phyloP scores from a whole-genome alignment of 2,329 filamentous ascomycete genomes.

The Colletotrichum sp. region DNA sequence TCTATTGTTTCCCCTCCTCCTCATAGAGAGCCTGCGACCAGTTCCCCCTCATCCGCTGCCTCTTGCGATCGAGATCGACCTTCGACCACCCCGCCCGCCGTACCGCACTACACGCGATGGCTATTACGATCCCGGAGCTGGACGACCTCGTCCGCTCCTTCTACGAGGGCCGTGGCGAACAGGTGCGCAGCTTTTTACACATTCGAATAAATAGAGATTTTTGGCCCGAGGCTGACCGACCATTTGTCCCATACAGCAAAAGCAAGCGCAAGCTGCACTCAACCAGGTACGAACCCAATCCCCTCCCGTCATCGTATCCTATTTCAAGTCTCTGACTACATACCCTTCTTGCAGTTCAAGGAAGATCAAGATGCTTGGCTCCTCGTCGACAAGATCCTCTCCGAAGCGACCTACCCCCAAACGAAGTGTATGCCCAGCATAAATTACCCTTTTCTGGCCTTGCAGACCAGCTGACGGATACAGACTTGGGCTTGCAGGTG shows the following conservation, averaged over 20 bases:
- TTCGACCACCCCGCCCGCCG: constrained; percentile 33
- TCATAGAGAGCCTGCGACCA: constrained; percentile 12
- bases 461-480: constrained; percentile 1
- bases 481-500: constrained; percentile 92
- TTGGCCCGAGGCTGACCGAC: constrained; percentile 39
- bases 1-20: constrained; percentile 28
- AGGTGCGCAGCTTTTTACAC: constrained; percentile 61
- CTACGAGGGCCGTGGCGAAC: constrained; percentile 94
- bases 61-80: constrained; percentile 24
- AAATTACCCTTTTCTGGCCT: neutral
- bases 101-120: constrained; percentile 55
- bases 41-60: constrained; percentile 15
- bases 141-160: constrained; percentile 96
- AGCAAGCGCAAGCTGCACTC: constrained; percentile 88
- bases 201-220: constrained; percentile 11
- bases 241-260: constrained; percentile 72
- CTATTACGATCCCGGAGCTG: constrained; percentile 86
- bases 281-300: constrained; percentile 75
- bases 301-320: neutral
- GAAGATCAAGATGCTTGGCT: constrained; percentile 99
- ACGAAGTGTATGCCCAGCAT: constrained; percentile 80
- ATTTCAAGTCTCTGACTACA: constrained; percentile 27
- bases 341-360: constrained; percentile 75
- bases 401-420: constrained; percentile 90
- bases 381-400: constrained; percentile 94